These are phyloP conservation scores for Closterium sp. DNA, from an alignment of 139 green algal genomes.

Conservation along the genomic window DNA sequence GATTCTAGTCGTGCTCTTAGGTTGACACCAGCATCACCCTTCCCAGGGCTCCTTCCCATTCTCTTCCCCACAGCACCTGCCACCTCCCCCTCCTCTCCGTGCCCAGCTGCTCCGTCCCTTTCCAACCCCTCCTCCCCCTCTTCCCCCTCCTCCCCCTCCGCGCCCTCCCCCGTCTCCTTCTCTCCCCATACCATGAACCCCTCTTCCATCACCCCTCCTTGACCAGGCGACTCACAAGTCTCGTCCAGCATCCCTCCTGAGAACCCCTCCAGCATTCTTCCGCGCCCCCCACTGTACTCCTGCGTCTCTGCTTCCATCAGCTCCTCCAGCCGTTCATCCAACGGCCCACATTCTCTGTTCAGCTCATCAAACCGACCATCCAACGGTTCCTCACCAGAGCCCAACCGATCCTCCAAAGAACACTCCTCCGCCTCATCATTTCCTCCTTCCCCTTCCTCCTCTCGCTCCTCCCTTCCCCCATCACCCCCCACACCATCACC, in stretches of 20 bases:
- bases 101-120: neutral
- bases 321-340: neutral
- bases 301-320: neutral
- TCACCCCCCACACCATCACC: too few relatives aligned
- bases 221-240: too few relatives aligned
- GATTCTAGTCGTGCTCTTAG: neutral
- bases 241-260: neutral
- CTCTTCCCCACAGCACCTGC: neutral
- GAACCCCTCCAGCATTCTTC: neutral
- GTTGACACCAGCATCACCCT: neutral
- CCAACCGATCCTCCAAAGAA: too few relatives aligned
- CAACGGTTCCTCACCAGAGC: too few relatives aligned
- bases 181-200: neutral
- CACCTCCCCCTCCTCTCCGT: neutral
- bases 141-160: neutral
- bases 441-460: too few relatives aligned
- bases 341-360: neutral
- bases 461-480: too few relatives aligned
- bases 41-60: neutral
- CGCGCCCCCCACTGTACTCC: neutral
- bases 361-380: neutral
- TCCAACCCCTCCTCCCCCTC: neutral
- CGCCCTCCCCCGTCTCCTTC: neutral
- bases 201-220: neutral
- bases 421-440: too few relatives aligned